Conservation (phyloP, 495 filamentous ascomycete species). For the Aspergillus sclerotioniger region DNA sequence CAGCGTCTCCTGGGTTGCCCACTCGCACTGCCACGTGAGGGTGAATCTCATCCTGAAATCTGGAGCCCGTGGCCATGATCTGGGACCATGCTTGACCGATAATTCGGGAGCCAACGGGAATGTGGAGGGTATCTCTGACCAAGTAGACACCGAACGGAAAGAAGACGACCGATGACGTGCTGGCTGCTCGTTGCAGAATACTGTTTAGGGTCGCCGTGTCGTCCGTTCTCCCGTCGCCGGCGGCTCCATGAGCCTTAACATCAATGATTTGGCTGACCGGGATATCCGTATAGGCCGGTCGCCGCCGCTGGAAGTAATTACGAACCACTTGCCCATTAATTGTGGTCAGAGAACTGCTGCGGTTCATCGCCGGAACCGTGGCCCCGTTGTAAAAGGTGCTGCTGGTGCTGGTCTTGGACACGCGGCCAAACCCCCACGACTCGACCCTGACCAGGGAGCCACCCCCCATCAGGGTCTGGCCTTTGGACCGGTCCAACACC, state of each 20-base stretch:
- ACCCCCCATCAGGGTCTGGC: conserved; percentile 13
- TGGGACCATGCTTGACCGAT: conserved; percentile 81
- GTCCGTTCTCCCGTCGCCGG: conserved; percentile 54
- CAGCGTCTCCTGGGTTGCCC: conserved; percentile 68
- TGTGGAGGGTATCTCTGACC: conserved; percentile 68
- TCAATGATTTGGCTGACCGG: conserved; percentile 56
- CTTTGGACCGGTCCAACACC: conserved; percentile 3
- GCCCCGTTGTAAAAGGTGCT: conserved; percentile 9
- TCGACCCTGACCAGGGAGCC: conserved; percentile 46
- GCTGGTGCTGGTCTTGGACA: neutral
- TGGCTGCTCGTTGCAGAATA: conserved; percentile 60
- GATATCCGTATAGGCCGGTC: conserved; percentile 31
- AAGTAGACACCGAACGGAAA: conserved; percentile 84
- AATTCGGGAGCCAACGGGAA: conserved; percentile 59
- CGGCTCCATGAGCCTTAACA: conserved; percentile 65
- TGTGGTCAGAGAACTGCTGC: neutral
- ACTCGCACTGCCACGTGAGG: conserved; percentile 75
- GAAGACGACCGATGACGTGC: conserved; percentile 57
- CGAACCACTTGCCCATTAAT: conserved; percentile 8
- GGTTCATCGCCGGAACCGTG: conserved; percentile 13
- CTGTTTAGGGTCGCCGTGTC: conserved; percentile 58
- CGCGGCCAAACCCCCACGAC: conserved; percentile 41
- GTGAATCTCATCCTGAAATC: conserved; percentile 61
- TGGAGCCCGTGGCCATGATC: conserved; percentile 70
- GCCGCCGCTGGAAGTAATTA: conserved; percentile 25